Conservation (phyloP, 805 yeast species). For the Pichia deserticola region DNA sequence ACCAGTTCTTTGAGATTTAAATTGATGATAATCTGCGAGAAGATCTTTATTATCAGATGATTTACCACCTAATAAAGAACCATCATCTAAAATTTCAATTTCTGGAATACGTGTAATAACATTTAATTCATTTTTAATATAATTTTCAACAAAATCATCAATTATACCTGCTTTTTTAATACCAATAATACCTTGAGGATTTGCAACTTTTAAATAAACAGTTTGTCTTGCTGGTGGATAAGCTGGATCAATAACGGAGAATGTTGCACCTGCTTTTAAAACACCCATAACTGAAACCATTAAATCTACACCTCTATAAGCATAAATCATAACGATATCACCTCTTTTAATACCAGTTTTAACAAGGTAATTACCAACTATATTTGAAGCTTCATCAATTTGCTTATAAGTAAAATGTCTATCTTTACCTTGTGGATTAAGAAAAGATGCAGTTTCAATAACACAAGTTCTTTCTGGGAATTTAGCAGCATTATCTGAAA, state of each 20-base stretch:
- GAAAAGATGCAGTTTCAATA: constrained; percentile 77
- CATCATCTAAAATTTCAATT: constrained; percentile 71
- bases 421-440: constrained; percentile 45
- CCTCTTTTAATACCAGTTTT: constrained; percentile 78
- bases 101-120: constrained; percentile 71
- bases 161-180: constrained; percentile 84
- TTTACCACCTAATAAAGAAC: constrained; percentile 58
- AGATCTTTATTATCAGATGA: constrained; percentile 36
- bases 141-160: constrained; percentile 70
- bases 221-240: constrained; percentile 98
- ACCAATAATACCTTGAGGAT: constrained; percentile 85
- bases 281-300: constrained; percentile 98
- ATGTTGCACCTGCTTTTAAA: constrained; percentile 96
- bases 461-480: constrained; percentile 88
- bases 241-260: constrained; percentile 97
- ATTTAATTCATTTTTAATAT: constrained; percentile 62
- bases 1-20: constrained; percentile 61
- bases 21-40: constrained; percentile 38
- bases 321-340: constrained; percentile 95
- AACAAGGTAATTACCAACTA: constrained; percentile 84
- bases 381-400: constrained; percentile 86
- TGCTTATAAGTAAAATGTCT: constrained; percentile 79
- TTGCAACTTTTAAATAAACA: constrained; percentile 85
- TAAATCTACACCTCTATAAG: constrained; percentile 94
- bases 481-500: constrained; percentile 74